Percentiles rank a stretch among this genome's conserved stretches.
phyloP scores from a whole-genome alignment of 1,284 basidiomycete species.

The Apiotrichum brassicae region DNA sequence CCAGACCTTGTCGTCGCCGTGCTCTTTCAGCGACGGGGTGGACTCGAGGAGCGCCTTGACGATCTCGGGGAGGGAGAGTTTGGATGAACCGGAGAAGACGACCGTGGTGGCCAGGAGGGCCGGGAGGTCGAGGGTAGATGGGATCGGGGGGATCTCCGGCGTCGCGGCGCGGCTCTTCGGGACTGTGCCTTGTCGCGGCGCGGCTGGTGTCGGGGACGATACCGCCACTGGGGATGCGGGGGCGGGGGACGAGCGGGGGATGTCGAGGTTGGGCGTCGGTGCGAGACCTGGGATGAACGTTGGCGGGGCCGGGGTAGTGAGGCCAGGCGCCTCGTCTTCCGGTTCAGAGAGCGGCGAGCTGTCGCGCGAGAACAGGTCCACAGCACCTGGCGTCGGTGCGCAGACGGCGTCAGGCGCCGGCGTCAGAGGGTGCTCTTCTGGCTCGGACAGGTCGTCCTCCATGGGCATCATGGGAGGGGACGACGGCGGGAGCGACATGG shows the following conservation, averaged over 20 bases:
- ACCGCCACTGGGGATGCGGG: background rate
- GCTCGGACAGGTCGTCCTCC: slow-evolving; percentile 10
- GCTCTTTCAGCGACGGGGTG: slow-evolving; percentile 37
- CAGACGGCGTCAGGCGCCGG: background rate
- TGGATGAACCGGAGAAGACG: slow-evolving; percentile 47
- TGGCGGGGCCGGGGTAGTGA: background rate
- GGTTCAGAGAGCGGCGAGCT: slow-evolving; percentile 12
- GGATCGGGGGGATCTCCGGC: slow-evolving; percentile 21
- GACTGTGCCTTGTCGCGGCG: background rate
- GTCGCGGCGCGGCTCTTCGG: slow-evolving; percentile 8
- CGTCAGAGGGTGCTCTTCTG: slow-evolving; percentile 7
- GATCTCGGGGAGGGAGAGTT: slow-evolving; percentile 43
- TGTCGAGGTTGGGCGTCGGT: background rate
- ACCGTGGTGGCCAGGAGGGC: slow-evolving; percentile 45
- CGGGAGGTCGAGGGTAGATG: slow-evolving; percentile 34
- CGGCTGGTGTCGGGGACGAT: background rate
- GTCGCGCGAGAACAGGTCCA: background rate
- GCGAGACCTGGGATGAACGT: background rate
- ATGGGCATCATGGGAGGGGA: slow-evolving; percentile 11
- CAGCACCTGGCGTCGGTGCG: background rate
- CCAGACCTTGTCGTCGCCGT: slow-evolving; percentile 39
- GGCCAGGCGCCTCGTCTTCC: background rate
- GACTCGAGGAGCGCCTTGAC: slow-evolving; percentile 46
- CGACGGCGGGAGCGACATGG: slow-evolving; percentile 17
- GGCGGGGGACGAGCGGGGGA: background rate